A percentile compares a stretch with the other conserved stretches of the same genome.
Conservation (phyloP, 2,329 filamentous ascomycete species). For the Arachnomyces sp. region DNA sequence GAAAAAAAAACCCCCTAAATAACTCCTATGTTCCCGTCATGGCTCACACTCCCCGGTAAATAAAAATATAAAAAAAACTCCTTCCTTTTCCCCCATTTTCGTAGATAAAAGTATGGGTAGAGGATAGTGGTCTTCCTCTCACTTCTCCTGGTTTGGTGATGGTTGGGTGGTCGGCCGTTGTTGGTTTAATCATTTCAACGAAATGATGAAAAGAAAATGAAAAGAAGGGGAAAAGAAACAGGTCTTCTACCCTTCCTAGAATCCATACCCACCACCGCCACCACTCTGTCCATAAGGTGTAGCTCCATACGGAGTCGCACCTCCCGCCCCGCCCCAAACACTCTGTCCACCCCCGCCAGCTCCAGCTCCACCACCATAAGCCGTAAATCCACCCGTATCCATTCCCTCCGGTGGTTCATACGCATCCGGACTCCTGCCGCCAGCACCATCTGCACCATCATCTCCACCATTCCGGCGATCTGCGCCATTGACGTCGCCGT, state of each 20-base stretch:
- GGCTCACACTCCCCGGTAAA: too few relatives aligned
- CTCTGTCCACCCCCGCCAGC: conserved; percentile 44
- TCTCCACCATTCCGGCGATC: conserved; percentile 37
- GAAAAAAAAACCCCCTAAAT: too few relatives aligned
- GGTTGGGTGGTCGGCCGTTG: too few relatives aligned
- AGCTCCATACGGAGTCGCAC: conserved; percentile 51
- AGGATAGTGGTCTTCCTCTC: too few relatives aligned
- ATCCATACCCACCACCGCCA: conserved; percentile 21
- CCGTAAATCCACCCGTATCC: conserved; percentile 32
- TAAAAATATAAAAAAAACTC: too few relatives aligned
- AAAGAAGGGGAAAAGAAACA: neutral
- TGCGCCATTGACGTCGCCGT: conserved; percentile 47
- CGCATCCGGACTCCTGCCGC: conserved; percentile 42
- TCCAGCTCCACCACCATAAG: conserved; percentile 19
- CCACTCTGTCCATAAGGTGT: conserved; percentile 52
- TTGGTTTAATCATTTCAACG: too few relatives aligned
- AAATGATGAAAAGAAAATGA: too few relatives aligned
- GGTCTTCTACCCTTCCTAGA: conserved; percentile 11
- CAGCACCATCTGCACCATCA: conserved; percentile 35
- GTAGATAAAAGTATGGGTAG: too few relatives aligned
- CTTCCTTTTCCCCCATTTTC: too few relatives aligned
- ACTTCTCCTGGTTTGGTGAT: too few relatives aligned
- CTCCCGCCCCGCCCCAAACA: conserved; percentile 57
- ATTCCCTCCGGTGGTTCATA: conserved; percentile 41
- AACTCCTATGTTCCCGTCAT: too few relatives aligned